Evolutionary conservation across 2,329 filamentous ascomycete species (phyloP), one percentile per base, ranked within the genome.

Genomic region (Aspergillus sp.): DNA sequence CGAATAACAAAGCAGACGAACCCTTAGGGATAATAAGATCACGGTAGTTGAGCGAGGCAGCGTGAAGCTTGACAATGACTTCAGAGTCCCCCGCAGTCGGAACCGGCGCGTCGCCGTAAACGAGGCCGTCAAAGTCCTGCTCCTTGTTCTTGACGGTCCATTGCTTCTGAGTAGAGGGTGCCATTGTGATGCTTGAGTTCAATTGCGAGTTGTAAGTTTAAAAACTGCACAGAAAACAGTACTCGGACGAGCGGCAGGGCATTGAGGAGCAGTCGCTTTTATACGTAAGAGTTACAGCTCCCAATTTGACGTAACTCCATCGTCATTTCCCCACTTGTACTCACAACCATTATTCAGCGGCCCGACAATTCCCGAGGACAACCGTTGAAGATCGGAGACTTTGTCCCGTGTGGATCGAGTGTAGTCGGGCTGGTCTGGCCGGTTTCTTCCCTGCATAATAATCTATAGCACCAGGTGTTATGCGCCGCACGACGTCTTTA

Each of bases 81-180:
- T 93, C 86, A 60, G 84, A 83, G 55, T 91, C 88, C 47, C 88
- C 88, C 1, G 88, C 68, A 62, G 84, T 74, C 14, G 87, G 86
- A 3, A 90, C 68, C 1, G 80, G 66, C 0, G 75, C 79, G 48
- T 81, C 77, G 58, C 81, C 75, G 64, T 84, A 82, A 65, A 80
- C 73, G 40, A 91, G 79, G 43, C 78, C 79, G 47, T 89, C 84
- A 66, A 90, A 88, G 64, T 79, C 84, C 52, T 79, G 80, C 41
- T 68, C 63, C 62, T 73, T 75, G 62, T 80, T 80, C 55, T 76
- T 66, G 17, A 86, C 72, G 6, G 74, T 79, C 84, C 84, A 87
- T 68, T 82, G 77, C 66, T 81, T 82, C 63, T 75, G 78, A n/a
- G 77, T 79, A 56, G 76, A 69, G 49, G 78, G 75, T 15, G 55